These are phyloP conservation scores for Clonostachys solani DNA, from an alignment of 2,329 filamentous ascomycete species.

Conservation along the genomic window DNA sequence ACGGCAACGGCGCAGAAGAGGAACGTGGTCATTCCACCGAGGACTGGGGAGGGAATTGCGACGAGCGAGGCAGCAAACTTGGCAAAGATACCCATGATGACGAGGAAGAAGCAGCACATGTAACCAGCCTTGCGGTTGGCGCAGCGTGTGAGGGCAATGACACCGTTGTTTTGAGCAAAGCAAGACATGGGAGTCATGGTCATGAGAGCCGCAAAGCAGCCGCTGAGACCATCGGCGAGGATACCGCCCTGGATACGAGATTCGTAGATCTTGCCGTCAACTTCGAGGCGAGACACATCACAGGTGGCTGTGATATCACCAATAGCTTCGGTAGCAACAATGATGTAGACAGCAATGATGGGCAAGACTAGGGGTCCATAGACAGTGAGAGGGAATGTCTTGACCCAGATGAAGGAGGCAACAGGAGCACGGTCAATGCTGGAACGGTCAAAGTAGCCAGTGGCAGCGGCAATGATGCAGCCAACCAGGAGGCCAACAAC, in stretches of 20 bases:
- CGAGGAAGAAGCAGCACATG: constrained; percentile 70
- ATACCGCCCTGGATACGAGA: constrained; percentile 76
- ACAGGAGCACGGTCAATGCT: constrained; percentile 68
- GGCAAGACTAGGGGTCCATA: constrained; percentile 74
- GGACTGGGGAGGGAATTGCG: constrained; percentile 63
- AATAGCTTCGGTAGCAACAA: constrained; percentile 75
- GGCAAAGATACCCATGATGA: constrained; percentile 77
- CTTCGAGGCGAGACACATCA: constrained; percentile 73
- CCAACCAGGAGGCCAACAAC: constrained; percentile 70
- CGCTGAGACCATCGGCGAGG: constrained; percentile 73
- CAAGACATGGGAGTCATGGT: constrained; percentile 78
- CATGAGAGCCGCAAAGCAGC: constrained; percentile 69
- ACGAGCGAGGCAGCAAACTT: constrained; percentile 80
- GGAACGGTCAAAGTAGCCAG: constrained; percentile 73
- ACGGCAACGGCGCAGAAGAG: constrained; percentile 74
- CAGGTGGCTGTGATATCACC: constrained; percentile 79
- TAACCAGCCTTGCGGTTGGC: constrained; percentile 79
- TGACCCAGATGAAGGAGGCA: constrained; percentile 73
- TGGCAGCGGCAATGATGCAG: constrained; percentile 74
- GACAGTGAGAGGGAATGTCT: constrained; percentile 68
- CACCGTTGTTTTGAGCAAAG: constrained; percentile 82
- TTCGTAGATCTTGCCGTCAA: constrained; percentile 68
- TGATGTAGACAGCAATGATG: constrained; percentile 64
- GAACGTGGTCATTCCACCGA: constrained; percentile 76
- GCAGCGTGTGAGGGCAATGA: constrained; percentile 77